These are phyloP conservation scores for Zygotorulaspora florentina DNA, from an alignment of 805 yeast species.

Conservation along the genomic window DNA sequence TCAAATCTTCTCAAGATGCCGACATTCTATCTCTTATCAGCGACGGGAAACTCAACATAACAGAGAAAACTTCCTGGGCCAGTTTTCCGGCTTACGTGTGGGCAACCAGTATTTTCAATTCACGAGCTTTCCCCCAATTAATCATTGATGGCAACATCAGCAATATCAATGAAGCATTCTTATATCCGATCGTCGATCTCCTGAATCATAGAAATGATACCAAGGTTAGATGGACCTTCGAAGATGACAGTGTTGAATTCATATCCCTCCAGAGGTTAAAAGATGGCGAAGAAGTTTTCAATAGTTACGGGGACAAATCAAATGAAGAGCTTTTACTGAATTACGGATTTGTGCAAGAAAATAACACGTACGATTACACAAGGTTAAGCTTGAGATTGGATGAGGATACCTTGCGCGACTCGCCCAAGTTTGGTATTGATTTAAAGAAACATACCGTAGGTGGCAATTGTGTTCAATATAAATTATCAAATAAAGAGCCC, in stretches of 20 bases:
- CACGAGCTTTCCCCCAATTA: constrained; percentile 78
- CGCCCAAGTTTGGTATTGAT: constrained; percentile 38
- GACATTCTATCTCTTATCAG: constrained; percentile 24
- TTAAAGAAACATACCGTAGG: constrained; percentile 36
- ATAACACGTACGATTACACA: constrained; percentile 54
- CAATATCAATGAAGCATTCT: constrained; percentile 54
- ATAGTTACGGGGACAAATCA: constrained; percentile 85
- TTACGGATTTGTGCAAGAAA: constrained; percentile 68
- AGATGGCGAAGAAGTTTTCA: constrained; percentile 53
- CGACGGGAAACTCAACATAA: constrained; percentile 18
- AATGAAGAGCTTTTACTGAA: constrained; percentile 78
- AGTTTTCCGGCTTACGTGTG: constrained; percentile 67
- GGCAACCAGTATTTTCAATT: constrained; percentile 65
- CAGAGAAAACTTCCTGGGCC: constrained; percentile 46
- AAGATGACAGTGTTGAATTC: constrained; percentile 39
- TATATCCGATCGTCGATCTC: constrained; percentile 74
- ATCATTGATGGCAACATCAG: constrained; percentile 38
- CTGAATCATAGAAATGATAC: constrained; percentile 65
- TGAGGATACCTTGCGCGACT: constrained; percentile 24
- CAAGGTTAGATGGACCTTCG: constrained; percentile 58
- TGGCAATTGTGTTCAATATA: constrained; percentile 39
- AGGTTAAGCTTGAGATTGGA: constrained; percentile 58
- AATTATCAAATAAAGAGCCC: constrained; percentile 32
- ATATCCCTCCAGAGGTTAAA: constrained; percentile 33
- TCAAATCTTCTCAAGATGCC: constrained; percentile 15